A percentile compares a stretch with the other conserved stretches of the same genome.
Evolutionary conservation across 2,329 filamentous ascomycete genomes (phyloP).

Genomic region (Aspergillaceae sp.): DNA sequence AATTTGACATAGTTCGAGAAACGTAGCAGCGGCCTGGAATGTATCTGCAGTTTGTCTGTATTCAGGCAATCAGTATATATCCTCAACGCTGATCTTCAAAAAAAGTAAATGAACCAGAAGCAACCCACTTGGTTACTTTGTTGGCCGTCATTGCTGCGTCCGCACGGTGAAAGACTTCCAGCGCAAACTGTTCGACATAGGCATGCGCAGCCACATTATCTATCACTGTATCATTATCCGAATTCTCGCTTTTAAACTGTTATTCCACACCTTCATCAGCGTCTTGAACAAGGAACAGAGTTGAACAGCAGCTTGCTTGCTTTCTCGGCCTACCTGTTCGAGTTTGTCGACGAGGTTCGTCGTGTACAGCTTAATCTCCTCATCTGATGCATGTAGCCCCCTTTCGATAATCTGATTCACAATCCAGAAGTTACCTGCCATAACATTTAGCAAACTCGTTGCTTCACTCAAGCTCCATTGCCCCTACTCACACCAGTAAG

Average conservation of each 20-base stretch:
- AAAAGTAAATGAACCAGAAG: not conserved
- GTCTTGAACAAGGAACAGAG: not conserved
- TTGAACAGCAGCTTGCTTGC: not conserved
- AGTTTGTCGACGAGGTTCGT: conserved; percentile 82
- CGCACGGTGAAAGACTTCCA: conserved; percentile 77
- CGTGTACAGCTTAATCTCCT: conserved; percentile 73
- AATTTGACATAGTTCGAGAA: conserved; percentile 78
- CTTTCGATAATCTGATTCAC: conserved; percentile 83
- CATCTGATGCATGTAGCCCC: conserved; percentile 66
- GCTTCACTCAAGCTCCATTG: not conserved
- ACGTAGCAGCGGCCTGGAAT: conserved; percentile 84
- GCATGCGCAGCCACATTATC: conserved; percentile 83
- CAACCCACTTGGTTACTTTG: conserved; percentile 64
- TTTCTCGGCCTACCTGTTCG: conserved; percentile 52
- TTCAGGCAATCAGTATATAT: not conserved
- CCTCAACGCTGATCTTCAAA: not conserved
- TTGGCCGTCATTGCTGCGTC: conserved; percentile 74
- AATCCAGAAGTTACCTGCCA: conserved; percentile 75
- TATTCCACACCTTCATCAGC: not conserved
- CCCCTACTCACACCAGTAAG: conserved; percentile 78
- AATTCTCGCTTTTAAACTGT: conserved; percentile 63
- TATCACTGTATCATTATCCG: conserved; percentile 69
- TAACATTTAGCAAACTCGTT: conserved; percentile 4
- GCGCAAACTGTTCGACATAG: conserved; percentile 87
- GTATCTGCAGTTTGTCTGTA: conserved; percentile 82